Evolutionary conservation across 805 yeast genomes (phyloP).

Genomic region (Metschnikowia peoriensis): DNA sequence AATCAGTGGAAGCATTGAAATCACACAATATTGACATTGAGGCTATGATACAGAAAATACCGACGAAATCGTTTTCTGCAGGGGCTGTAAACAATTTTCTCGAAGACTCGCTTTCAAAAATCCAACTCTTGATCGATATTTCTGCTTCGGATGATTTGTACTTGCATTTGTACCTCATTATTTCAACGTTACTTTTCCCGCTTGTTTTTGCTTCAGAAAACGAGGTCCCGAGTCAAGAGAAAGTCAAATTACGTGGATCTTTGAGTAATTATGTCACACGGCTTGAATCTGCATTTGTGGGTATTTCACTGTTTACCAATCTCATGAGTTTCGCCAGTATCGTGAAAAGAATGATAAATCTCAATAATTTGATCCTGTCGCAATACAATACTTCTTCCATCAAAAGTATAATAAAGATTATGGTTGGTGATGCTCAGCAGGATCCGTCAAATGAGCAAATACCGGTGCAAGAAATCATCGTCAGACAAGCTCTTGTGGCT

Average conservation of each 20-base stretch:
- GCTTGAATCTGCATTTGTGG: neutral
- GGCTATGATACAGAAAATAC: neutral
- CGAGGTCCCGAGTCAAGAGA: neutral
- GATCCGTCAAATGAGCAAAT: neutral
- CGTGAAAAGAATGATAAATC: constrained; percentile 1
- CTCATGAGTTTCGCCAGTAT: neutral
- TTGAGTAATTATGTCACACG: neutral
- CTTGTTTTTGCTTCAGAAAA: constrained; percentile 20
- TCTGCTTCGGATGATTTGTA: constrained; percentile 12
- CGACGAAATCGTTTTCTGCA: neutral
- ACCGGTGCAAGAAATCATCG: neutral
- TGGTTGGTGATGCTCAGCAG: neutral
- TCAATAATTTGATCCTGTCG: constrained; percentile 1
- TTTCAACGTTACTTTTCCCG: constrained; percentile 32
- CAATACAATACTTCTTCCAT: neutral
- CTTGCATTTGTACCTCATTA: constrained; percentile 28
- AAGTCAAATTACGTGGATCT: neutral
- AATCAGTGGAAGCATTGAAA: neutral
- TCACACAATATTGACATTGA: neutral
- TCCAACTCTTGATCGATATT: neutral
- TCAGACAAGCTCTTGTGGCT: neutral
- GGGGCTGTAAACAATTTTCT: neutral
- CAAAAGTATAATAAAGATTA: neutral
- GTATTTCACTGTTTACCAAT: neutral
- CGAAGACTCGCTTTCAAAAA: neutral